Conservation (phyloP, 441 rosid genomes). For the Capsella rubella region DNA sequence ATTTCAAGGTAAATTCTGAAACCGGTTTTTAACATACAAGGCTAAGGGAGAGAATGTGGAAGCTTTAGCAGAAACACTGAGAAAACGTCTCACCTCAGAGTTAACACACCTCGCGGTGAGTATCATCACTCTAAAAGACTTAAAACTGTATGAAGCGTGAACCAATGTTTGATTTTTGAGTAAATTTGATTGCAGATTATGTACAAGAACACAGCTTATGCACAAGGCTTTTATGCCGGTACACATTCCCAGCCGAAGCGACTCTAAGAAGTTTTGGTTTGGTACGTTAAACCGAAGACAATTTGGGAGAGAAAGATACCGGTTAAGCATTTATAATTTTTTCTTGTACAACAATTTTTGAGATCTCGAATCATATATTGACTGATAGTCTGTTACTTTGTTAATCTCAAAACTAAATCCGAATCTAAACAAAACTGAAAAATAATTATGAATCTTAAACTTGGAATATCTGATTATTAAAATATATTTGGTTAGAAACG, state of each 20-base stretch:
- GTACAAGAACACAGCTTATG: slow-evolving; percentile 72
- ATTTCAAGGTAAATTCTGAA: not conserved
- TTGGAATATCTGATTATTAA: too few relatives aligned
- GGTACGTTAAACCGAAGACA: slow-evolving; percentile 15
- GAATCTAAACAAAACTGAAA: too few relatives aligned
- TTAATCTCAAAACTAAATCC: too few relatives aligned
- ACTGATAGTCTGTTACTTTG: slow-evolving; percentile 3
- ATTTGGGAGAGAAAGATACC: not conserved
- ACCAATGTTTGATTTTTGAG: slow-evolving; percentile 7
- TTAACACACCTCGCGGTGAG: slow-evolving; percentile 72
- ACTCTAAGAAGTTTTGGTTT: slow-evolving; percentile 25
- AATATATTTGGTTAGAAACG: too few relatives aligned
- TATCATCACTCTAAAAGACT: slow-evolving; percentile 1
- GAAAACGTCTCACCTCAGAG: slow-evolving; percentile 65
- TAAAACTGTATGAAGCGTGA: slow-evolving; percentile 6
- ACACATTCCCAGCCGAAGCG: slow-evolving; percentile 44
- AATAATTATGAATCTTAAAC: too few relatives aligned
- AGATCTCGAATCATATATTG: not conserved
- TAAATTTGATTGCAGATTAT: slow-evolving; percentile 59
- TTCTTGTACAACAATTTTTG: slow-evolving; percentile 5
- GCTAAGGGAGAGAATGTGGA: slow-evolving; percentile 49
- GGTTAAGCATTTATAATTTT: slow-evolving; percentile 1
- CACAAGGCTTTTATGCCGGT: slow-evolving; percentile 69
- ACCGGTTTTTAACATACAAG: slow-evolving; percentile 41
- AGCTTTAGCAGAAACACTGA: slow-evolving; percentile 52